Conservation (phyloP, 179 eudicot species). For the Silene vulgaris region DNA sequence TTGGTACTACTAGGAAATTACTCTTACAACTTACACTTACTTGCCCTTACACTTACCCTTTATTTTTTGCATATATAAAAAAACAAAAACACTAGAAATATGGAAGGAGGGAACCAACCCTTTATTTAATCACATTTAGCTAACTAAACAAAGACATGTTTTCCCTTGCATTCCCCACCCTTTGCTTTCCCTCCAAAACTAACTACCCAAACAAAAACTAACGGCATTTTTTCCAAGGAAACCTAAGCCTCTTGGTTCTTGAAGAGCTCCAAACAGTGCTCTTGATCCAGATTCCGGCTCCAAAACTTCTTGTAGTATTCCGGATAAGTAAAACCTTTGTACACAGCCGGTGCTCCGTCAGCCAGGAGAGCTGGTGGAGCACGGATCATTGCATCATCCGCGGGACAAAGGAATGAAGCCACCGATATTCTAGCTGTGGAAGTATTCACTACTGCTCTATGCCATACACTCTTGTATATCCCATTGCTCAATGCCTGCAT, state of each 20-base stretch:
- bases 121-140: no score
- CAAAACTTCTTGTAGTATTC: constrained; percentile 85
- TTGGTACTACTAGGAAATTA: no score
- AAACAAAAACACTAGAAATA: no score
- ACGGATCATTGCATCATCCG: constrained; percentile 47
- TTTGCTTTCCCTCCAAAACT: no score
- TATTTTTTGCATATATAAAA: no score
- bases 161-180: no score
- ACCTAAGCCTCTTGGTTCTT: constrained; percentile 29
- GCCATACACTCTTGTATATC: constrained; percentile 80
- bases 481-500: constrained; percentile 80
- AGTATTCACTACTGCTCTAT: constrained; percentile 66
- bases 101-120: no score
- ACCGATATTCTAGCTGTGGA: constrained; percentile 60
- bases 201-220: no score
- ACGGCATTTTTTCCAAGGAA: neutral
- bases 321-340: constrained; percentile 57
- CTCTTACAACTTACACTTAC: no score
- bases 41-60: no score
- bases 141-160: no score
- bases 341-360: constrained; percentile 45
- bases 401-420: constrained; percentile 84
- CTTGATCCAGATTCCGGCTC: constrained; percentile 69
- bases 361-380: constrained; percentile 46
- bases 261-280: constrained; percentile 75